These are phyloP conservation scores for Stemphylium lycopersici DNA, from an alignment of 2,329 filamentous ascomycete genomes.

Conservation along the genomic window DNA sequence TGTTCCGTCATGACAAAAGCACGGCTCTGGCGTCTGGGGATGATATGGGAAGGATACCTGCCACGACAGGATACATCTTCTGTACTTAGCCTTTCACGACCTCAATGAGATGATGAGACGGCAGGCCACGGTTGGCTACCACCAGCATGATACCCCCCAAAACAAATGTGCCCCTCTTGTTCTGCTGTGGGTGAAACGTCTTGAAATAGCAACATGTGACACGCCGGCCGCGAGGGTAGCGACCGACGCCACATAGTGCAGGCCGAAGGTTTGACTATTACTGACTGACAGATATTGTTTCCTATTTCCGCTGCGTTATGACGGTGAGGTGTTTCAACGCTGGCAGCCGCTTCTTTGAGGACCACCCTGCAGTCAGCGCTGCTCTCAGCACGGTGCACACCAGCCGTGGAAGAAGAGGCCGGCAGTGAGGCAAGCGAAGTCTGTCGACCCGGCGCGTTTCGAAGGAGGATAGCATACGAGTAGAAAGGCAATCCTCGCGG, in stretches of 20 bases:
- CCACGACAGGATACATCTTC: constrained; percentile 27
- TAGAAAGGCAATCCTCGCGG: not conserved
- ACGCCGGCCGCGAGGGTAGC: not conserved
- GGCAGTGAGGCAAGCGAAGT: too few species aligned
- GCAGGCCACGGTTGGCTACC: constrained; percentile 32
- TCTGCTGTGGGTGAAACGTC: not conserved
- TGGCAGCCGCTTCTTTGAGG: too few species aligned
- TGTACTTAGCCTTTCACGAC: constrained; percentile 41
- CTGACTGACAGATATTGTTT: not conserved
- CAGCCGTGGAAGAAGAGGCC: too few species aligned
- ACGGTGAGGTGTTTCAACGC: too few species aligned
- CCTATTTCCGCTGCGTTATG: too few species aligned
- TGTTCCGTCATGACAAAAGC: constrained; percentile 43
- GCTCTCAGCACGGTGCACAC: too few species aligned
- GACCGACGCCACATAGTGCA: constrained; percentile 1
- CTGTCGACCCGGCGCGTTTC: too few species aligned
- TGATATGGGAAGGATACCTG: constrained; percentile 39
- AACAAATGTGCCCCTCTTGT: not conserved
- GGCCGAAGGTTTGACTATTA: not conserved
- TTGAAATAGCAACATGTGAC: constrained; percentile 5
- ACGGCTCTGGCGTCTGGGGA: constrained; percentile 46
- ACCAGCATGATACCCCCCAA: constrained; percentile 17
- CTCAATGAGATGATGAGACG: constrained; percentile 41
- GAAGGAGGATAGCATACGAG: not conserved
- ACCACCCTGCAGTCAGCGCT: too few species aligned